Base-by-base conservation (phyloP, 2,329 filamentous ascomycete species). In the Myriosclerotinia curreyana region DNA sequence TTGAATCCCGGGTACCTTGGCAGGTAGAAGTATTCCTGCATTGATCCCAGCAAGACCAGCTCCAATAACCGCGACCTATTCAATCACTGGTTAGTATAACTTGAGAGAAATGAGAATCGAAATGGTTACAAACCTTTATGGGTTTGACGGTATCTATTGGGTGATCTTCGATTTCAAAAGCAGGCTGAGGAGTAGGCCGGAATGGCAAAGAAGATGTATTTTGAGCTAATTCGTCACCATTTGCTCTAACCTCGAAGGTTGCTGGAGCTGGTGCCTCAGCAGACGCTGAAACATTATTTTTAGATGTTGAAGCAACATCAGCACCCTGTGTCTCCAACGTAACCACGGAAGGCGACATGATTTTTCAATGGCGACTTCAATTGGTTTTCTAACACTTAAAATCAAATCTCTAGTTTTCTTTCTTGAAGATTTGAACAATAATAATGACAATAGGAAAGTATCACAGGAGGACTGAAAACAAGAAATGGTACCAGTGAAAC, bases 21-120 rank as follows among this genome's bases (percentile, higher is more conserved):
- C 81, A 0, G 88, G 88, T 0, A 92, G 77, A 11, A 91, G 75
- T 9, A 86, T 80, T 0, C 87, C 89, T 1, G 88, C 84, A 5
- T 83, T 81, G 44, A 89, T 81, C 3, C 87, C 87, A 0, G 84
- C 75, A 0, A 90, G 75, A 0, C 87, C 87, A 11, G 85, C 86
- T 1, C 87, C 87, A 40, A 90, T 82, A 0, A 90, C 68, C 5
- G 60, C 60, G 46, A 62, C 60, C 60, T 62, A 49, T 28, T 38
- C 15, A 31, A 25, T 15, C 52, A 40, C 8, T 38, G 20, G 6
- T 55, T 49, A 62, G 59, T 20, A 53, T 20, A 49, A 17, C n/a
- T 31, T 3, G 28, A 15, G 1, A 40, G 11, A 31, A 36, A 28
- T 17, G 11, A 40, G 22, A 38, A 28, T n/a, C 28, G 17, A 15